Conservation (phyloP, 129 eudicot species). For the Daucus carota region DNA sequence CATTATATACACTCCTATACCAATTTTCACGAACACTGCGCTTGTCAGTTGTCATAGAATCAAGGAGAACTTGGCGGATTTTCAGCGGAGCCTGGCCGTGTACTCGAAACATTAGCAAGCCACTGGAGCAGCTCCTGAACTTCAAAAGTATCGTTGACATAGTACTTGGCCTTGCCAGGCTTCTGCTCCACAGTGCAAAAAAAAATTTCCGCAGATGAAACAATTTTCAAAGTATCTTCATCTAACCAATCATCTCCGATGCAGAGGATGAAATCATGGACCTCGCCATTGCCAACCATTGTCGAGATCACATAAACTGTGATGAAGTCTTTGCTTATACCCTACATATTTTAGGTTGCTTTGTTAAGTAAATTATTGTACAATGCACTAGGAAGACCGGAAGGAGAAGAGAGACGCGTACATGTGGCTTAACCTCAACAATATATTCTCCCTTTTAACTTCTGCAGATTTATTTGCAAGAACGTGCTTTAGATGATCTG, state of each 20-base stretch:
- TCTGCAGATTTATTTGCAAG: constrained; percentile 71
- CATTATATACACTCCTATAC: constrained; percentile 4
- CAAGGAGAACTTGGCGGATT: constrained; percentile 51
- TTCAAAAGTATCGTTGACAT: constrained; percentile 64
- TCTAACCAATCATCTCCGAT: constrained; percentile 87
- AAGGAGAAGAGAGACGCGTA: constrained; percentile 16
- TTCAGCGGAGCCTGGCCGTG: constrained; percentile 41
- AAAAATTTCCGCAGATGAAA: constrained; percentile 40
- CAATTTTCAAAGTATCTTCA: constrained; percentile 51
- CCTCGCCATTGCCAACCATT: constrained; percentile 41
- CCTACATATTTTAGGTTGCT: constrained; percentile 31
- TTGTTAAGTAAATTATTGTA: neutral
- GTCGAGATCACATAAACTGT: constrained; percentile 53
- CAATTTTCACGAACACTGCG: constrained; percentile 20
- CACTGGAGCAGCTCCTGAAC: constrained; percentile 52
- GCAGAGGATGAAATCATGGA: constrained; percentile 70
- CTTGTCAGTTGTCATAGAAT: constrained; percentile 36
- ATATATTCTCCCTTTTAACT: constrained; percentile 66
- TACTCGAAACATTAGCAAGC: constrained; percentile 62
- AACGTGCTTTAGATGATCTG: constrained; percentile 68
- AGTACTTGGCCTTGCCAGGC: constrained; percentile 90
- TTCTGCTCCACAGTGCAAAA: constrained; percentile 89
- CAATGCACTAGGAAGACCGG: neutral
- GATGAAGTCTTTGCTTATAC: constrained; percentile 73
- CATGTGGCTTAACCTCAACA: constrained; percentile 92